Conservation (phyloP, 306 rosid genomes). For the Inga laurina region DNA sequence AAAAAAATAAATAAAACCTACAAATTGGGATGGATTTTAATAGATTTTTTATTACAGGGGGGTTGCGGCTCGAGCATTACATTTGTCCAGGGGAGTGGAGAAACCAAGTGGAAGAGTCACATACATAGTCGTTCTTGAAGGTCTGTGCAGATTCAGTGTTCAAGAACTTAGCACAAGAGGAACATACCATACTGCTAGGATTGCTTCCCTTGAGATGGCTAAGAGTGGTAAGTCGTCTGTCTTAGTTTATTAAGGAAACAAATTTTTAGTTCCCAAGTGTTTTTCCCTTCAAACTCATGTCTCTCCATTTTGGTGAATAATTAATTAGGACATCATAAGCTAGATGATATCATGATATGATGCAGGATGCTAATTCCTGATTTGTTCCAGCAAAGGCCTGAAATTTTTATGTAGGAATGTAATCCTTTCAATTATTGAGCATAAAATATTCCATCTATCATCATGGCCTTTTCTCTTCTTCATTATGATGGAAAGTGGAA, state of each 20-base stretch:
- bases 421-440: constrained; percentile 14
- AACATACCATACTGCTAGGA: constrained; percentile 88
- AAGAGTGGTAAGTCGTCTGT: constrained; percentile 61
- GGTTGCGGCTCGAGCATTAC: constrained; percentile 96
- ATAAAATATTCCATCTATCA: constrained; percentile 11
- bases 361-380: constrained; percentile 10
- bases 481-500: constrained; percentile 24
- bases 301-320: constrained; percentile 4
- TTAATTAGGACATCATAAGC: constrained; percentile 1
- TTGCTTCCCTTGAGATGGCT: constrained; percentile 89
- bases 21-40: constrained; percentile 32
- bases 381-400: constrained; percentile 9
- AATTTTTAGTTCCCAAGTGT: background rate
- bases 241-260: constrained; percentile 6
- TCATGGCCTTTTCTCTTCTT: constrained; percentile 24
- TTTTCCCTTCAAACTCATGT: constrained; percentile 5
- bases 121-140: constrained; percentile 94
- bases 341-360: constrained; percentile 11
- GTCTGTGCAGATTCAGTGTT: constrained; percentile 89
- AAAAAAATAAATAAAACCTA: background rate
- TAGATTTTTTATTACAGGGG: constrained; percentile 64
- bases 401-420: background rate
- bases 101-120: constrained; percentile 99
- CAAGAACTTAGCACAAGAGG: constrained; percentile 97
- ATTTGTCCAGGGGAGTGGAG: constrained; percentile 98